Conservation (phyloP, 441 rosid species). For the Populus hybrid region DNA sequence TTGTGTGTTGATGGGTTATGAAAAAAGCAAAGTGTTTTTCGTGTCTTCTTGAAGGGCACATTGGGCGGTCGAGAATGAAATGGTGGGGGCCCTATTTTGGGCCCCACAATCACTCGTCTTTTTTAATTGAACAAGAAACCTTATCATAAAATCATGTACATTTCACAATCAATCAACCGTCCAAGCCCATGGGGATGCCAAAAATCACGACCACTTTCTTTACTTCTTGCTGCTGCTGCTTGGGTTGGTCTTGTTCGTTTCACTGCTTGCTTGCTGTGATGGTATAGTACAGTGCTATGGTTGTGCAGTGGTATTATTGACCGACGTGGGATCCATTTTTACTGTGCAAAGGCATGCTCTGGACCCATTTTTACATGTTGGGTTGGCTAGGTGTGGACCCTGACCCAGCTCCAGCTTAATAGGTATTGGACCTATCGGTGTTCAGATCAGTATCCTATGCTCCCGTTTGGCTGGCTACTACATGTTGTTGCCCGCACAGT, state of each 20-base stretch:
- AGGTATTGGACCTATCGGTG: background rate
- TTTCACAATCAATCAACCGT: conserved; percentile 2
- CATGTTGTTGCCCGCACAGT: background rate
- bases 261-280: background rate
- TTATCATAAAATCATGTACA: conserved; percentile 5
- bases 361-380: conserved; percentile 21
- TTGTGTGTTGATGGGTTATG: background rate
- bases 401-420: background rate
- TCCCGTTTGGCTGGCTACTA: background rate
- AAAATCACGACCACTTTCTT: background rate
- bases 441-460: conserved; percentile 18
- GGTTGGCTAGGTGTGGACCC: conserved; percentile 16
- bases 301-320: background rate
- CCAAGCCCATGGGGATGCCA: background rate
- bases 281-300: background rate
- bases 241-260: background rate
- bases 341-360: conserved; percentile 16
- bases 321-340: background rate
- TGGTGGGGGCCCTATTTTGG: conserved; percentile 9
- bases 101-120: conserved; percentile 19
- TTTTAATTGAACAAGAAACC: conserved; percentile 9
- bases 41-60: conserved; percentile 23
- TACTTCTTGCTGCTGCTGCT: background rate
- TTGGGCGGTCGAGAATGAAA: conserved; percentile 33
- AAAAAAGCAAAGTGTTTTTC: background rate